Evolutionary conservation across 2,329 filamentous ascomycete genomes (phyloP).

Genomic region (Coniochaeta sp.): DNA sequence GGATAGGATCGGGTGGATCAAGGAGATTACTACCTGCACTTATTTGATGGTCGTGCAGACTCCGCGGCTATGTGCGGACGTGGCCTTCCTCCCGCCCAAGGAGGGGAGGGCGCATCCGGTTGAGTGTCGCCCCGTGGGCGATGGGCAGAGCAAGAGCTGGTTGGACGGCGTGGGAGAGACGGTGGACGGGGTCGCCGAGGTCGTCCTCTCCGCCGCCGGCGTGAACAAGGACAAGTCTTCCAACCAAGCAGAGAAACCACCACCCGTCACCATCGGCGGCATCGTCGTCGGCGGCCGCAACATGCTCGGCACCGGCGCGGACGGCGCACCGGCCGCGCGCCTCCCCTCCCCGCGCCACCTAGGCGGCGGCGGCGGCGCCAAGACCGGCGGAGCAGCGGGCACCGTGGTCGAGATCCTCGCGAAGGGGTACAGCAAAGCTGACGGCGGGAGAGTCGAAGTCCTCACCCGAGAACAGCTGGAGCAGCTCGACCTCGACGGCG

Average conservation of each 20-base stretch:
- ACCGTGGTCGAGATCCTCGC: conserved; percentile 37
- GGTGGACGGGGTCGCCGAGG: conserved; percentile 23
- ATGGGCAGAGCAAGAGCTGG: conserved; percentile 32
- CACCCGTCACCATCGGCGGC: conserved; percentile 40
- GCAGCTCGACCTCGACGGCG: conserved; percentile 57
- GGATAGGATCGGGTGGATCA: conserved; percentile 85
- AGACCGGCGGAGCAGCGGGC: conserved; percentile 14
- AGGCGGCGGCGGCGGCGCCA: conserved; percentile 19
- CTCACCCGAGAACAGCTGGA: conserved; percentile 62
- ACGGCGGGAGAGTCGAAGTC: conserved; percentile 55
- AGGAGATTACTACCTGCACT: conserved; percentile 83
- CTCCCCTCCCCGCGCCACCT: conserved; percentile 35
- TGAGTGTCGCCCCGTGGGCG: conserved; percentile 65
- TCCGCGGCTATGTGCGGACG: conserved; percentile 77
- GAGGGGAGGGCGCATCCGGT: conserved; percentile 72
- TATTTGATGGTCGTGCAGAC: conserved; percentile 94
- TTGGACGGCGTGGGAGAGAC: conserved; percentile 28
- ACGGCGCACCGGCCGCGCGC: conserved; percentile 37
- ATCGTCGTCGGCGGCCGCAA: conserved; percentile 45
- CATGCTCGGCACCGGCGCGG: conserved; percentile 39
- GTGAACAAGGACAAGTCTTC: conserved; percentile 7
- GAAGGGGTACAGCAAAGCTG: conserved; percentile 37
- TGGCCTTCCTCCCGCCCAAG: conserved; percentile 76
- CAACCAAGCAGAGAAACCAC: conserved; percentile 12
- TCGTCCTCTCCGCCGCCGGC: background rate